Percentiles rank a stretch among this genome's conserved stretches.
Evolutionary conservation across 805 yeast species (phyloP).

Genomic region (Candida germanica): DNA sequence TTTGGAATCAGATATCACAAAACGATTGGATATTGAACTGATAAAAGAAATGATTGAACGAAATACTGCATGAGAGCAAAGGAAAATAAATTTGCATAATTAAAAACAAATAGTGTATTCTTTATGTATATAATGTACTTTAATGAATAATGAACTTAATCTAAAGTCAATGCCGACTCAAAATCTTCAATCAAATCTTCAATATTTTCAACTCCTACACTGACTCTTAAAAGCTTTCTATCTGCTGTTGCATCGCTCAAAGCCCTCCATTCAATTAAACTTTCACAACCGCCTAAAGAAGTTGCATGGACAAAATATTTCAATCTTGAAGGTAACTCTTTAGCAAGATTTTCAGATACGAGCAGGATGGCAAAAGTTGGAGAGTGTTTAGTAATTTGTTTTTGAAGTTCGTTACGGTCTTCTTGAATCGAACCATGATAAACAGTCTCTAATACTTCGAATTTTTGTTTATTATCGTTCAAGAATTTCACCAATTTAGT

Average conservation of each 20-base stretch:
- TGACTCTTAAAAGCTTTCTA: conserved; percentile 62
- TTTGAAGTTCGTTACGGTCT: conserved; percentile 47
- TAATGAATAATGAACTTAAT: conserved; percentile 20
- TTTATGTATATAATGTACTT: conserved; percentile 1
- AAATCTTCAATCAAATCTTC: conserved; percentile 77
- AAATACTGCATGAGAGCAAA: conserved; percentile 6
- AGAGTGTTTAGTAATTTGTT: conserved; percentile 62
- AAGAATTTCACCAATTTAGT: conserved; percentile 59
- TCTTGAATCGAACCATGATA: conserved; percentile 76
- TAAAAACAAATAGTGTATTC: no score
- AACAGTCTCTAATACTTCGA: conserved; percentile 48
- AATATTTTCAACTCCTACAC: conserved; percentile 76
- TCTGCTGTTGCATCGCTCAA: conserved; percentile 53
- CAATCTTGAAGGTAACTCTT: conserved; percentile 58
- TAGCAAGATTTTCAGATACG: conserved; percentile 51
- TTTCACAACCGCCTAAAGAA: conserved; percentile 89
- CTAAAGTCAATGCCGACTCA: no score
- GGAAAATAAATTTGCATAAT: no score
- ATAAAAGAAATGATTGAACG: conserved; percentile 7
- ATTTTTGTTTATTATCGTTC: conserved; percentile 44
- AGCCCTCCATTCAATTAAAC: conserved; percentile 88
- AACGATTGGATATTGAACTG: conserved; percentile 47
- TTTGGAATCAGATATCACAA: conserved; percentile 47
- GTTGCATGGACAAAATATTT: conserved; percentile 76
- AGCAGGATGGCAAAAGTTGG: conserved; percentile 76